Percentiles rank a stretch among this genome's conserved stretches.
Conservation (phyloP, 139 green algal genomes). For the Yamagishiella unicocca region DNA sequence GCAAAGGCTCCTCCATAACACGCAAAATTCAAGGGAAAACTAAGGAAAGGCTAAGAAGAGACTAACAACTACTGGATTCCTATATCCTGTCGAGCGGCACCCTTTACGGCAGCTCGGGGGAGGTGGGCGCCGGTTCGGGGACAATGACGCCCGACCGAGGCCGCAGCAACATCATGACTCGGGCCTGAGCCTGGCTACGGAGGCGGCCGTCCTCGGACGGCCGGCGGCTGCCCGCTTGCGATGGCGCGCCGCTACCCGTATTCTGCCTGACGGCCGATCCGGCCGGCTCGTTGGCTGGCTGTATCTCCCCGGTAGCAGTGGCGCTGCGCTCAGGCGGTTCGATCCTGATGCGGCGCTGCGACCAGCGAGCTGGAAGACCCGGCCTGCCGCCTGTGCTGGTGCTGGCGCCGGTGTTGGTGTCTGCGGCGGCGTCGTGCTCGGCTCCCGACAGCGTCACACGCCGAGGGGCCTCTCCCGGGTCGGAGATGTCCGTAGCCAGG, state of each 20-base stretch:
- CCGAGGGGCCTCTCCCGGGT: neutral
- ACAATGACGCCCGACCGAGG: neutral
- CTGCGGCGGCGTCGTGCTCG: neutral
- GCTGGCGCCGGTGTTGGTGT: neutral
- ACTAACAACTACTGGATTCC: too few relatives aligned
- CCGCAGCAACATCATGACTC: neutral
- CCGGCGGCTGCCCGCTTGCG: neutral
- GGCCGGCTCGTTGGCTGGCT: neutral
- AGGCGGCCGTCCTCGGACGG: neutral
- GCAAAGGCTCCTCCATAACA: too few relatives aligned
- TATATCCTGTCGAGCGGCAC: too few relatives aligned
- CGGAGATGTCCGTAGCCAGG: neutral
- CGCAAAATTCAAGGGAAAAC: too few relatives aligned
- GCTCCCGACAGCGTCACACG: neutral
- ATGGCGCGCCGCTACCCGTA: neutral
- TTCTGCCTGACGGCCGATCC: neutral
- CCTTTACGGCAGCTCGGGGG: neutral
- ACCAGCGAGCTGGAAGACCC: neutral
- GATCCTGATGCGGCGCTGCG: neutral
- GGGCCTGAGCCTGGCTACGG: too few relatives aligned
- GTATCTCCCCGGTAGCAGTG: neutral
- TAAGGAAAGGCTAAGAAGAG: too few relatives aligned
- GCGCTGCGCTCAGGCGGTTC: neutral
- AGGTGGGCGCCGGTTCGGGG: neutral
- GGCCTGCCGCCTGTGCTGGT: neutral